Conservation (phyloP, 2,329 filamentous ascomycete species). For the Penicillium brasilianum region DNA sequence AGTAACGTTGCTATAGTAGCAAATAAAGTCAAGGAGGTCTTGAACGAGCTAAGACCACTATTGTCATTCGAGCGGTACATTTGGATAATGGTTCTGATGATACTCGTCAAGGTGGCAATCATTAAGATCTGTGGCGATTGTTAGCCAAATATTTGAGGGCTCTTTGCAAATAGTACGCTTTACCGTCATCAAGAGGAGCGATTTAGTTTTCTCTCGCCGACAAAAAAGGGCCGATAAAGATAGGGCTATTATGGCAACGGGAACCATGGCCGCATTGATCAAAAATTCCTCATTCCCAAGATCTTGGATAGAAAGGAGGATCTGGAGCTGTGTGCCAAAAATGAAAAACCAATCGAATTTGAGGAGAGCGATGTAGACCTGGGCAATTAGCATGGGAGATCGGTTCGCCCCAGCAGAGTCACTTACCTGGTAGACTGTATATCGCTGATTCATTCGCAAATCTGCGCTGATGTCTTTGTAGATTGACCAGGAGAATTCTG, state of each 20-base stretch:
- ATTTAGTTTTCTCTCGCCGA: constrained; percentile 25
- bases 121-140: constrained; percentile 15
- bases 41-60: constrained; percentile 14
- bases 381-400: background rate
- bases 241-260: constrained; percentile 21
- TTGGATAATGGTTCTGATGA: constrained; percentile 14
- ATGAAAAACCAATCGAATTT: constrained; percentile 32
- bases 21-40: constrained; percentile 26
- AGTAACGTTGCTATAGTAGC: constrained; percentile 20
- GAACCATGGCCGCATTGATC: constrained; percentile 23
- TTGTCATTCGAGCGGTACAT: constrained; percentile 9
- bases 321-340: constrained; percentile 28
- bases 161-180: background rate
- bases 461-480: constrained; percentile 31
- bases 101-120: constrained; percentile 18
- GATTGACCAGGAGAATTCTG: constrained; percentile 29
- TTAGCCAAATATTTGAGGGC: background rate
- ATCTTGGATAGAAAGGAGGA: constrained; percentile 20
- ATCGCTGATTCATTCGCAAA: constrained; percentile 29
- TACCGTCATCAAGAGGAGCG: constrained; percentile 24
- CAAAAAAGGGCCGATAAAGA: constrained; percentile 25
- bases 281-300: constrained; percentile 22
- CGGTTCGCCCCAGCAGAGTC: too few species aligned
- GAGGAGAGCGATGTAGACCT: constrained; percentile 29
- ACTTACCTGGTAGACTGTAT: constrained; percentile 26